Percentiles rank a stretch among this genome's conserved stretches.
Conservation (phyloP, 306 rosid species). For the Clitoria ternatea region DNA sequence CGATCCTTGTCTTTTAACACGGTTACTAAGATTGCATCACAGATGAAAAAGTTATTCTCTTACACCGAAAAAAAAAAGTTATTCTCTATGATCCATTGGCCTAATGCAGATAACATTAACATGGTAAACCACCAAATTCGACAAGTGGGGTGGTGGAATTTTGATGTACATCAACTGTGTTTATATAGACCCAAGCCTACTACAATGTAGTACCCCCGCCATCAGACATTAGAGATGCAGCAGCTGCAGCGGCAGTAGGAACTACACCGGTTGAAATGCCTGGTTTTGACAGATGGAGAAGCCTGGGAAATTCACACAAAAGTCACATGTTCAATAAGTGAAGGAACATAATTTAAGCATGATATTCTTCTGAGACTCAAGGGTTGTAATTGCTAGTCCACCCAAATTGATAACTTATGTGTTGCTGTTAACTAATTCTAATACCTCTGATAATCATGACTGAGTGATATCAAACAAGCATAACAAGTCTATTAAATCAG, state of each 20-base stretch:
- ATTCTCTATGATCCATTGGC: no score
- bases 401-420: not conserved
- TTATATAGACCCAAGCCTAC: not conserved
- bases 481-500: no score
- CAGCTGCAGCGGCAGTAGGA: constrained; percentile 96
- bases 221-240: constrained; percentile 94
- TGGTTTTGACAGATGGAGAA: constrained; percentile 89
- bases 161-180: not conserved
- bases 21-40: no score
- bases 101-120: no score
- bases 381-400: no score
- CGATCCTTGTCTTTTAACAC: no score
- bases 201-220: constrained; percentile 76
- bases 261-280: constrained; percentile 94
- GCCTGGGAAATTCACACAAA: constrained; percentile 58
- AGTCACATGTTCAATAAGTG: not conserved
- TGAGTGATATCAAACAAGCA: not conserved
- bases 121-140: no score
- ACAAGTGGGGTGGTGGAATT: not conserved
- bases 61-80: no score
- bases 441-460: not conserved
- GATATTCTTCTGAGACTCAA: no score
- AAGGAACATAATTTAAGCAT: no score
- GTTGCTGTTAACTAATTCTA: not conserved
- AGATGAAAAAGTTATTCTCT: no score